Percentiles rank a stretch among this genome's conserved stretches.
These are phyloP conservation scores for Chiua sp. DNA, from an alignment of 1,284 basidiomycete species.

Conservation along the genomic window DNA sequence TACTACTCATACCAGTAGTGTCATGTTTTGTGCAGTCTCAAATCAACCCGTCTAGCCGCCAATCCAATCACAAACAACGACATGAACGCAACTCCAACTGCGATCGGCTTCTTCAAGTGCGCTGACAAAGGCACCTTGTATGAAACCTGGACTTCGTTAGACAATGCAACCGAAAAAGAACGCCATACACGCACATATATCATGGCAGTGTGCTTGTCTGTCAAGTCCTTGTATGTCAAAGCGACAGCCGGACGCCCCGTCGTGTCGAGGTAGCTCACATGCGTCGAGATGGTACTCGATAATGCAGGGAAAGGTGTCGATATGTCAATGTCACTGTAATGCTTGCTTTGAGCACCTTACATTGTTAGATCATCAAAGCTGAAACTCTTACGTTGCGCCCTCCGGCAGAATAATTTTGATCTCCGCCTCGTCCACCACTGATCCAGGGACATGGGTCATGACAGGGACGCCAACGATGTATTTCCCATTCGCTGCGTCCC, in stretches of 20 bases:
- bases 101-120: slow-evolving; percentile 84
- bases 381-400: slow-evolving; percentile 79
- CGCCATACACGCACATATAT: slow-evolving; percentile 64
- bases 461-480: slow-evolving; percentile 87
- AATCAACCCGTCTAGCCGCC: slow-evolving; percentile 66
- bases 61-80: slow-evolving; percentile 67
- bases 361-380: slow-evolving; percentile 18
- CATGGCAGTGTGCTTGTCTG: slow-evolving; percentile 76
- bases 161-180: slow-evolving; percentile 8
- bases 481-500: slow-evolving; percentile 60
- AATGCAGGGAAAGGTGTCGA: slow-evolving; percentile 80
- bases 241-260: slow-evolving; percentile 83
- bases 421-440: slow-evolving; percentile 84
- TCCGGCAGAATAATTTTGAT: slow-evolving; percentile 90
- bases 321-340: slow-evolving; percentile 75
- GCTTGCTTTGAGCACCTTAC: slow-evolving; percentile 8
- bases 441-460: slow-evolving; percentile 81
- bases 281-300: slow-evolving; percentile 62
- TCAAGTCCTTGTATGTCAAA: slow-evolving; percentile 77
- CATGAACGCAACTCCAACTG: slow-evolving; percentile 72
- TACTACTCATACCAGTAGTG: no score
- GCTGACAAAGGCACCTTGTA: slow-evolving; percentile 82
- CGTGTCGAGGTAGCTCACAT: slow-evolving; percentile 94
- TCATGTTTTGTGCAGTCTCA: slow-evolving; percentile 63
- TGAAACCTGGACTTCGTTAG: slow-evolving; percentile 63